Evolutionary conservation across 441 rosid species (phyloP), one percentile per base, ranked within the genome.

Genomic region (Erodium moschatum): DNA sequence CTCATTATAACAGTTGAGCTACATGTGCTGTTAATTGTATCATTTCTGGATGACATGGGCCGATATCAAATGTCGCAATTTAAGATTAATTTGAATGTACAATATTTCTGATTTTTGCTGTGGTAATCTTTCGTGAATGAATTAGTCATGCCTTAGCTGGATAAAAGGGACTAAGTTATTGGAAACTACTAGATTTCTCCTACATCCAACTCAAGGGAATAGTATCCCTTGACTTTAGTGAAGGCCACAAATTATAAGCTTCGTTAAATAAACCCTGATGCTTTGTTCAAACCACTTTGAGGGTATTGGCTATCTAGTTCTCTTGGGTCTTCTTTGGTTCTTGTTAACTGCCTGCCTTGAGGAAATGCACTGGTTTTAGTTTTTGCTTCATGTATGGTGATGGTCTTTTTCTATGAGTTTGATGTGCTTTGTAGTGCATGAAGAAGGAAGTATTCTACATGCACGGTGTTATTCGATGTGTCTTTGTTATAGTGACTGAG

Each of bases 1-100:
- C 75, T 72, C 69, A 21, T 20, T 73, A 67, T 70, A 60, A 65
- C 71, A 40, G 2, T 54, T 42, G 56, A 24, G 27, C 27, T 24
- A 24, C 27, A 24, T 24, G 27, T 2, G 27, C 27, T 24, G 27
- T 24, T 2, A 2, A 48, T 12, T 48, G 3, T 48, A 48, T 48
- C 15, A 48, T 48, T 48, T 12, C 54, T 48, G 15, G 54, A 48
- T 48, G 54, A 12, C n/a, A 48, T 48, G 54, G 54, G 12, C 15
- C 12, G 54, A 48, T 12, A 48, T 48, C 54, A 46, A 48, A 48
- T 48, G 54, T 48, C 16, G 15, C 15, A 1, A 10, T 48, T 48
- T 3, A 48, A 12, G 9, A 48, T 48, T 48, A 48, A 48, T 11
- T 10, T 48, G 54, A 48, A 38, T 50, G 56, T 13, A n/a, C 6